Conservation (phyloP, 768 basidiomycete genomes). For the Imleria badia region DNA sequence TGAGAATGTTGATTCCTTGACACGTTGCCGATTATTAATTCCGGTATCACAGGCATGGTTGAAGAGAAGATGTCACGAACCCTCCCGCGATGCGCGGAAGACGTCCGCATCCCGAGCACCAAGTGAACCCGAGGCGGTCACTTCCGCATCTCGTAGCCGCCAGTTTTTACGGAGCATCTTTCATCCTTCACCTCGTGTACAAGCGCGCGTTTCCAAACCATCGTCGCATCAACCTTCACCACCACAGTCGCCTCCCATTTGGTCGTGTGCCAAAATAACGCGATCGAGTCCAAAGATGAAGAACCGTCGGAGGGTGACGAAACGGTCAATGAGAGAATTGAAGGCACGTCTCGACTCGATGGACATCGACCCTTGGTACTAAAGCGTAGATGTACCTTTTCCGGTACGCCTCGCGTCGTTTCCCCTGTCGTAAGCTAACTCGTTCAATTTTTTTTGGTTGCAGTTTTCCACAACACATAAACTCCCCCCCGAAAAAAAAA, state of each 20-base stretch:
- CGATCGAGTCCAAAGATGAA: constrained; percentile 5
- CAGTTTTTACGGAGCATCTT: constrained; percentile 1
- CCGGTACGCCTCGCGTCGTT: not conserved
- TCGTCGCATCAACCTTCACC: not conserved
- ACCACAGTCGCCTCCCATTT: not conserved
- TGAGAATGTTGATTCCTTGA: not conserved
- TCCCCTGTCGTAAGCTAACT: not conserved
- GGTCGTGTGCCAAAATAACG: constrained; percentile 24
- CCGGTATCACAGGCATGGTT: constrained; percentile 5
- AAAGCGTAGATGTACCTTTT: not conserved
- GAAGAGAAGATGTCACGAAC: not conserved
- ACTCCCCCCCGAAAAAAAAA: too few relatives aligned
- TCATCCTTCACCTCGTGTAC: not conserved
- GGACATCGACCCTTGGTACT: constrained; percentile 13
- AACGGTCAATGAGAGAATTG: constrained; percentile 7
- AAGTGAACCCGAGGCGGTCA: not conserved
- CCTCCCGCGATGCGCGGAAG: not conserved
- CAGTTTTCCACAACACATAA: not conserved
- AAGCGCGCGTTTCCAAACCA: not conserved
- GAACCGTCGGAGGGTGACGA: constrained; percentile 8
- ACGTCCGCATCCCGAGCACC: not conserved
- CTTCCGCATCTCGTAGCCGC: not conserved
- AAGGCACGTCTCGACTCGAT: constrained; percentile 10
- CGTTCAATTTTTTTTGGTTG: not conserved
- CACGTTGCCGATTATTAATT: not conserved